phyloP scores from a whole-genome alignment of 1,284 basidiomycete species.

The Malassezia brasiliensis region DNA sequence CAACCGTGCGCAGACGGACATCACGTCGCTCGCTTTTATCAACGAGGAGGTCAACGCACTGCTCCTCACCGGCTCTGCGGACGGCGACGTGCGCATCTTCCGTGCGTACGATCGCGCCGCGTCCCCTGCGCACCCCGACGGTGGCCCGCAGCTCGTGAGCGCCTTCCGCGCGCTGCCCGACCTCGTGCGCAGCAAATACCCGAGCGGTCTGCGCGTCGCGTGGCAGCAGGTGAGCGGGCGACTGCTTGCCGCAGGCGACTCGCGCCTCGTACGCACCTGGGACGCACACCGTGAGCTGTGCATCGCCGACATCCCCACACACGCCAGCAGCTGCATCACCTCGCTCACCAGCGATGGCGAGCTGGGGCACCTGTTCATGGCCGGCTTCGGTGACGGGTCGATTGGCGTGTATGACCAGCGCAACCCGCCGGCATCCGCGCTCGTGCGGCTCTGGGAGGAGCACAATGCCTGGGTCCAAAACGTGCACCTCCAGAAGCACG shows the following conservation, averaged over 20 bases:
- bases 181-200: constrained; percentile 60
- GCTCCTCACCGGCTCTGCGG: constrained; percentile 77
- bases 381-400: constrained; percentile 84
- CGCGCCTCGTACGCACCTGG: constrained; percentile 80
- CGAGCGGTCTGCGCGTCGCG: constrained; percentile 74
- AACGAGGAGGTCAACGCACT: constrained; percentile 91
- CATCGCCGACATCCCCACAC: constrained; percentile 72
- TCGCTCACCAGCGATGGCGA: constrained; percentile 70
- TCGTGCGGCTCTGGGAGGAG: constrained; percentile 65
- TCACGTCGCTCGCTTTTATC: constrained; percentile 84
- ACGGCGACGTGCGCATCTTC: constrained; percentile 83
- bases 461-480: constrained; percentile 87
- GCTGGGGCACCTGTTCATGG: constrained; percentile 69
- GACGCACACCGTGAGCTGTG: constrained; percentile 85
- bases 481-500: constrained; percentile 71
- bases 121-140: constrained; percentile 4
- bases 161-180: constrained; percentile 84
- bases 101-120: constrained; percentile 61
- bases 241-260: constrained; percentile 80
- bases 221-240: constrained; percentile 87
- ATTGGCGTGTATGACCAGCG: constrained; percentile 87
- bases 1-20: constrained; percentile 67
- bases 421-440: constrained; percentile 69
- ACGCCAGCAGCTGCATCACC: constrained; percentile 80
- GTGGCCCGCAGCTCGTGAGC: constrained; percentile 70